Evolutionary conservation across 306 rosid genomes (phyloP), one percentile per base, ranked within the genome.

Genomic region (Boehmeria nivea): DNA sequence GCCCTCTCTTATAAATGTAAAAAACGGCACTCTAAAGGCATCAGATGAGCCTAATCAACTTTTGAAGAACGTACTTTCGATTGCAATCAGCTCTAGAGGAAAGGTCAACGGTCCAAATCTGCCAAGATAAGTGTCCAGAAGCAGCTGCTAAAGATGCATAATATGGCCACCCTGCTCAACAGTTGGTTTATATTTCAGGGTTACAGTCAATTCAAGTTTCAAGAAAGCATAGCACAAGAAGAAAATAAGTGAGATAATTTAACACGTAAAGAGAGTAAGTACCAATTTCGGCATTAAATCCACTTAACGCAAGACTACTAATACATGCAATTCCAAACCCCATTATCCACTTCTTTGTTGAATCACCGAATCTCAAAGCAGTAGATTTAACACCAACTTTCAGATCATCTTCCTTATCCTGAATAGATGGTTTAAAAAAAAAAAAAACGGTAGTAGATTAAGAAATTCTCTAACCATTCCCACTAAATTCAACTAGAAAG

Each of bases 351-450:
- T 75, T 71, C 77, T 87, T 87, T 0, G 95, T 84, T 10, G 61
- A 87, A 76, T 81, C 95, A 42, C 89, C 95, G 68, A 91, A 91
- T 68, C 79, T 81, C 76, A 91, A 73, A 64, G 99, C 99, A n/a
- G 95, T 91, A 69, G 95, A 91, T 70, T 84, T 87, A 72, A 87
- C 84, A 70, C 95, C 95, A 46, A 91, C 96, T 77, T 81, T 87
- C 70, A 87, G 56, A 69, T 87, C 96, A 36, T 91, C 99, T 54
- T 76, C 89, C 70, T 91, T 91, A 65, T 91, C 99, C 99, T 87
- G 77, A 51, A 79, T 54, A 61, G 65, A 63, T 44, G 54, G 40
- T 71, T 51, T 42, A 44, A 10, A 39, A 39, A 11, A 16, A 34
- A 54, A 34, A 31, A 17, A 13, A 10, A 21, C 20, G 14, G 56